Evolutionary conservation across 257 asterid genomes (phyloP).

Genomic region (Ilex aquifolium): DNA sequence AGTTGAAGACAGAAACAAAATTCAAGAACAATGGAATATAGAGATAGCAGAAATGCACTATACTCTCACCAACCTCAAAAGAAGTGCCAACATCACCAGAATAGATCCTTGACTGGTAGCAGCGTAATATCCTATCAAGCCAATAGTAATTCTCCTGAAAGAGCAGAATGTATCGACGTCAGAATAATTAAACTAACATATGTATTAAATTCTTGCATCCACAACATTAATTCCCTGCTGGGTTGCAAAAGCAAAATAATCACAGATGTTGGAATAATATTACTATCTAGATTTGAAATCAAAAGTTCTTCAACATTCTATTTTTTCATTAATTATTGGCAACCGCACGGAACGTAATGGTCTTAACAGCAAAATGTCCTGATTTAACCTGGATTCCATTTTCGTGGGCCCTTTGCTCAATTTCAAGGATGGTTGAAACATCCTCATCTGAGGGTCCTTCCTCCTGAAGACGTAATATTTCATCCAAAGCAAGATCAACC

Average conservation of each 20-base stretch:
- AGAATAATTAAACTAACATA: neutral
- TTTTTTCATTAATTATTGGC: neutral
- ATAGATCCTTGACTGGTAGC: conserved; percentile 90
- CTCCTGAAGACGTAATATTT: conserved; percentile 73
- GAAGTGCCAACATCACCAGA: conserved; percentile 75
- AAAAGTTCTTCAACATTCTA: neutral
- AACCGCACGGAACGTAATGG: neutral
- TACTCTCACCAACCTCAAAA: conserved; percentile 50
- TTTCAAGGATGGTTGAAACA: conserved; percentile 67
- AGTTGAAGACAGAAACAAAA: neutral
- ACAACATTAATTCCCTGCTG: neutral
- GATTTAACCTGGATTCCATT: conserved; percentile 75
- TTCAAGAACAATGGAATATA: neutral
- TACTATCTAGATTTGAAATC: too few relatives aligned
- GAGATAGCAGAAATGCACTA: conserved; percentile 7
- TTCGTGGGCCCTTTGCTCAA: conserved; percentile 94
- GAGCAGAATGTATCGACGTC: conserved; percentile 21
- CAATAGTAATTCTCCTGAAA: conserved; percentile 82
- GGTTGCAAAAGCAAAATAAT: conserved; percentile 2
- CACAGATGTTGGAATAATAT: neutral
- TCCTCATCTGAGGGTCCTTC: conserved; percentile 78
- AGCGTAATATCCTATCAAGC: conserved; percentile 82
- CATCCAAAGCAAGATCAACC: conserved; percentile 86
- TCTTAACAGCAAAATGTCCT: too few relatives aligned
- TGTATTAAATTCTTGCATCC: neutral